phyloP scores from a whole-genome alignment of 768 basidiomycete species.

The Boletus sensibilis region DNA sequence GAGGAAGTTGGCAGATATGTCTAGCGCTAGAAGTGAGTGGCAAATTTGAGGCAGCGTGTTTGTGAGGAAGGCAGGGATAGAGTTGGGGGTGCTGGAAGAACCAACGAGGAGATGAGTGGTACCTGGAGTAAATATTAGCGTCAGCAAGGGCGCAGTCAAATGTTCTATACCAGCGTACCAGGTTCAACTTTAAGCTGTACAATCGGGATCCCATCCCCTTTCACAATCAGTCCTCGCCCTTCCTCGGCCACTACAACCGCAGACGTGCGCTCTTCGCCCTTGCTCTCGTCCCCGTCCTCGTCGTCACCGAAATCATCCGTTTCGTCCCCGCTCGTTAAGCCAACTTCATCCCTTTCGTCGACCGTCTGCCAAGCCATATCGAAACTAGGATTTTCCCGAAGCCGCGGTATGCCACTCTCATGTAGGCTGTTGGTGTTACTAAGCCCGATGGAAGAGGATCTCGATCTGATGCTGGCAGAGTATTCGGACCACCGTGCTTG shows the following conservation, averaged over 20 bases:
- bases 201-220: constrained; percentile 61
- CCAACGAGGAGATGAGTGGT: constrained; percentile 93
- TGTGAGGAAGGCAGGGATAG: constrained; percentile 73
- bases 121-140: constrained; percentile 43
- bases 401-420: constrained; percentile 42
- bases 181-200: constrained; percentile 62
- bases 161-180: constrained; percentile 48
- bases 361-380: constrained; percentile 74
- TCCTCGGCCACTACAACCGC: constrained; percentile 80
- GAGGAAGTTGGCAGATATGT: constrained; percentile 88
- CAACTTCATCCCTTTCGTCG: constrained; percentile 68
- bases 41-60: constrained; percentile 68
- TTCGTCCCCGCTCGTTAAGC: constrained; percentile 54
- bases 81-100: constrained; percentile 74
- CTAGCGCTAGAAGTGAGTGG: constrained; percentile 82
- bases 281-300: constrained; percentile 47
- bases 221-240: constrained; percentile 80
- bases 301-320: constrained; percentile 52
- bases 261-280: constrained; percentile 69
- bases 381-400: constrained; percentile 69
- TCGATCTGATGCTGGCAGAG: constrained; percentile 60
- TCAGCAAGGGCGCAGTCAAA: neutral
- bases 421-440: constrained; percentile 40
- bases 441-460: constrained; percentile 65
- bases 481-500: constrained; percentile 76